Percentiles rank a stretch among this genome's conserved stretches.
These are phyloP conservation scores for Paraleonurus japonicus DNA, from an alignment of 257 asterid genomes.

Conservation along the genomic window DNA sequence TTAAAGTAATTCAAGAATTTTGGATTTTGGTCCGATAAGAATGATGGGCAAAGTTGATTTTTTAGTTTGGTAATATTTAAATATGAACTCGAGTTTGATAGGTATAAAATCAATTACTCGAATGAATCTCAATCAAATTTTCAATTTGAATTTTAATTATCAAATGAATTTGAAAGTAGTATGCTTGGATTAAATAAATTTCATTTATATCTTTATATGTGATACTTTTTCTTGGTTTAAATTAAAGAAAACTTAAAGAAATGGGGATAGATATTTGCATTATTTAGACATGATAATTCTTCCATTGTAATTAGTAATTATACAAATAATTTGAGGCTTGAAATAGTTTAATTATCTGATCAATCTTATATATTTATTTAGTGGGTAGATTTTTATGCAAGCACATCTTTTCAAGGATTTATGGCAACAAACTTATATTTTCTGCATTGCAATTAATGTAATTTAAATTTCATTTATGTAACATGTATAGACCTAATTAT, in stretches of 20 bases:
- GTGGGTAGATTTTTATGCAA: background rate
- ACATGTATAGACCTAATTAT: background rate
- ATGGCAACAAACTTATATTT: constrained; percentile 1
- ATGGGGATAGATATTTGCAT: background rate
- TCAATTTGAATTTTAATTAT: too few relatives aligned
- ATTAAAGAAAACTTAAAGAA: background rate
- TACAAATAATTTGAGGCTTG: background rate
- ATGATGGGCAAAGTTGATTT: background rate
- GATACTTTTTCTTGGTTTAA: too few relatives aligned
- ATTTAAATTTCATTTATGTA: constrained; percentile 13
- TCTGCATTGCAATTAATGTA: background rate
- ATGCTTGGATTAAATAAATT: too few relatives aligned
- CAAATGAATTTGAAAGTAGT: too few relatives aligned
- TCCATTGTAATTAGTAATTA: background rate
- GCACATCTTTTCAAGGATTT: background rate
- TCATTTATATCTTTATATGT: too few relatives aligned
- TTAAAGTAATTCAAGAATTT: background rate
- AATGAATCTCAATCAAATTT: too few relatives aligned
- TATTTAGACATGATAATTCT: background rate
- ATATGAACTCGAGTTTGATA: too few relatives aligned
- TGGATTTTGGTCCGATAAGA: background rate
- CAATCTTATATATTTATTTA: background rate
- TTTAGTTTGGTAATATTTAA: too few relatives aligned
- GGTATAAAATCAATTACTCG: too few relatives aligned
- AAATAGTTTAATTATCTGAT: background rate